Base-by-base conservation (phyloP, 2,329 filamentous ascomycete genomes). In the Pseudogymnoascus sp. region DNA sequence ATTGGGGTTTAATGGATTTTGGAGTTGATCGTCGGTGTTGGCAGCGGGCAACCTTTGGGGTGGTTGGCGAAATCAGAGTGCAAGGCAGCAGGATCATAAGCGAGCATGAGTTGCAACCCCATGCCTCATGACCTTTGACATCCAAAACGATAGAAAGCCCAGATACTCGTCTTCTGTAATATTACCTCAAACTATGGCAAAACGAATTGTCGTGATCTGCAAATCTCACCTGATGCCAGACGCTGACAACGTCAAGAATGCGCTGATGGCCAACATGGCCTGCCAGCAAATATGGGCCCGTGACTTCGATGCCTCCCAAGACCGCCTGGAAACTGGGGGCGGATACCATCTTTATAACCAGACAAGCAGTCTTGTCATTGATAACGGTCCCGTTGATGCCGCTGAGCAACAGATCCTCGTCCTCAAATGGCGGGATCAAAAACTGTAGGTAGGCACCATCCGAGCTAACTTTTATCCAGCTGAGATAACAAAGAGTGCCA, bases 201-300 rank as follows among this genome's bases (percentile, higher is more conserved):
- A n/a, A 17, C 62, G 53, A 50, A 63, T 65, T 44, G 44, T 63
- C 61, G 29, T 60, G 46, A 37, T 53, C 26, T 44, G 15, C 26
- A 65, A 62, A 60, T 63, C 61, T 26, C 44, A 65, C n/a, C 44
- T 63, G 33, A 63, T 66, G 63, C 63, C 65, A 50, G 63, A 59
- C 19, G 38, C 19, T 50, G 5, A 60, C 50, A 33, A 38, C 29
- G 56, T 53, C 40, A 63, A 66, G 60, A 65, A 63, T 59, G 29
- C 44, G 35, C 61, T 59, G 11, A 66, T 66, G 61, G 65, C 61
- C 59, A 63, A 66, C 50, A 33, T 29, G 35, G 63, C 63, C 61
- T 65, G 46, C 60, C 61, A 33, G 60, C 61, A 65, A 59, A 46
- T 65, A 33, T 66, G 60, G 63, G 59, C 19, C 23, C 50, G 56